Conservation (phyloP, 1,284 basidiomycete species). For the Moniliophthora roreri region DNA sequence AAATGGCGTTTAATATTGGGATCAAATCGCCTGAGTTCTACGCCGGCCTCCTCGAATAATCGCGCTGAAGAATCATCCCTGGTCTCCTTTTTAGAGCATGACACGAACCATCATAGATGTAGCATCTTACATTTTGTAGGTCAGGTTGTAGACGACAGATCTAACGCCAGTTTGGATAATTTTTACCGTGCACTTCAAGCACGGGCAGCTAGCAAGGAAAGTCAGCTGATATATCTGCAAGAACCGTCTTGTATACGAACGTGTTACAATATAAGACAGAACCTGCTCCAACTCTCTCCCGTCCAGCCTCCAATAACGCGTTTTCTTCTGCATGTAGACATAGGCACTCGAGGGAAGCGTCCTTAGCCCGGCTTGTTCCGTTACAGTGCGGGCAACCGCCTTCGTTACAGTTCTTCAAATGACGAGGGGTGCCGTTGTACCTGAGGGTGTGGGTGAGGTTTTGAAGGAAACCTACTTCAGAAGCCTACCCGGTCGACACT, state of each 20-base stretch:
- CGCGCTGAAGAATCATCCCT: constrained; percentile 82
- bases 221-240: not conserved
- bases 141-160: constrained; percentile 94
- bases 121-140: constrained; percentile 85
- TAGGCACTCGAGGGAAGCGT: constrained; percentile 79
- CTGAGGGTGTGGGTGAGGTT: constrained; percentile 33
- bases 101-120: constrained; percentile 3
- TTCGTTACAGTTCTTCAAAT: constrained; percentile 86
- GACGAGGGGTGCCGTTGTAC: constrained; percentile 96
- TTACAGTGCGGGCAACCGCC: constrained; percentile 88
- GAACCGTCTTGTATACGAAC: constrained; percentile 36
- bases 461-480: constrained; percentile 3
- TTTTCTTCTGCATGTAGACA: constrained; percentile 99
- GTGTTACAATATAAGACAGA: constrained; percentile 91
- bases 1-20: constrained; percentile 26
- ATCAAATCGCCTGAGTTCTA: constrained; percentile 69
- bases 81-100: constrained; percentile 8
- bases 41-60: constrained; percentile 78
- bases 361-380: constrained; percentile 45
- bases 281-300: constrained; percentile 80
- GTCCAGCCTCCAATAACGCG: constrained; percentile 89
- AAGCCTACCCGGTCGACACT: constrained; percentile 80
- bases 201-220: constrained; percentile 79
- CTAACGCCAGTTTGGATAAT: constrained; percentile 94
- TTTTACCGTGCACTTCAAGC: constrained; percentile 93